Conservation (phyloP, 108 stramenopile genomes). For the Nitzschia inconspicua region DNA sequence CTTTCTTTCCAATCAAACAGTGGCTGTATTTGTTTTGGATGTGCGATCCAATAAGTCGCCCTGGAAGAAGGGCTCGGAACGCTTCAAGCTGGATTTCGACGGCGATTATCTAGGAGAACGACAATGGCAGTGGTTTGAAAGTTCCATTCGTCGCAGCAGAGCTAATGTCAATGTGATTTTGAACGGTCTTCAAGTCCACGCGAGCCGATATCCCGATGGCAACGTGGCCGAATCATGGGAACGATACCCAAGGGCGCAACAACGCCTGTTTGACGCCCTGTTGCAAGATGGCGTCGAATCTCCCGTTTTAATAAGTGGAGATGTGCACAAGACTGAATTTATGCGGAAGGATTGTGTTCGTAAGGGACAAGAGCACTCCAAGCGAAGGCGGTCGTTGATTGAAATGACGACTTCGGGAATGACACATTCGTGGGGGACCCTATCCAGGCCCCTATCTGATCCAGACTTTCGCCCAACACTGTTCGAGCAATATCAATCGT, state of each 20-base stretch:
- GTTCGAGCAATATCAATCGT: slow-evolving; percentile 2
- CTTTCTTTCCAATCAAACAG: slow-evolving; percentile 19
- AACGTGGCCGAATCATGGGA: slow-evolving; percentile 64
- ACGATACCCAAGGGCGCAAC: slow-evolving; percentile 42
- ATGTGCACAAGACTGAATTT: slow-evolving; percentile 81
- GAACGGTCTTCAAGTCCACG: slow-evolving; percentile 70
- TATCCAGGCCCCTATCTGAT: neutral
- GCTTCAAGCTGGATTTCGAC: neutral
- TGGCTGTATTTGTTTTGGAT: slow-evolving; percentile 61
- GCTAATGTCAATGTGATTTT: slow-evolving; percentile 69
- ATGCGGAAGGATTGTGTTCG: slow-evolving; percentile 69
- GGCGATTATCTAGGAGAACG: slow-evolving; percentile 62
- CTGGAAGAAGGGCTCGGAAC: slow-evolving; percentile 20
- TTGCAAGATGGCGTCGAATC: slow-evolving; percentile 41
- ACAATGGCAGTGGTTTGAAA: slow-evolving; percentile 78
- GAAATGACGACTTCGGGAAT: slow-evolving; percentile 76
- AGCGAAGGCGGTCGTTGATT: no score
- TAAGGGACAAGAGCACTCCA: no score
- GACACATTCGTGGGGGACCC: slow-evolving; percentile 64
- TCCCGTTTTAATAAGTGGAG: slow-evolving; percentile 70
- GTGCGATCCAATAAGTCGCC: slow-evolving; percentile 59
- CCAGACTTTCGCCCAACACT: neutral
- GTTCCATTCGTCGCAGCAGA: slow-evolving; percentile 34
- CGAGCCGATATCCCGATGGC: slow-evolving; percentile 32
- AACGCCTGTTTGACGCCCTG: slow-evolving; percentile 54